Evolutionary conservation across 2,329 filamentous ascomycete species (phyloP), one percentile per base, ranked within the genome.

Genomic region (Cladosporium phlei): DNA sequence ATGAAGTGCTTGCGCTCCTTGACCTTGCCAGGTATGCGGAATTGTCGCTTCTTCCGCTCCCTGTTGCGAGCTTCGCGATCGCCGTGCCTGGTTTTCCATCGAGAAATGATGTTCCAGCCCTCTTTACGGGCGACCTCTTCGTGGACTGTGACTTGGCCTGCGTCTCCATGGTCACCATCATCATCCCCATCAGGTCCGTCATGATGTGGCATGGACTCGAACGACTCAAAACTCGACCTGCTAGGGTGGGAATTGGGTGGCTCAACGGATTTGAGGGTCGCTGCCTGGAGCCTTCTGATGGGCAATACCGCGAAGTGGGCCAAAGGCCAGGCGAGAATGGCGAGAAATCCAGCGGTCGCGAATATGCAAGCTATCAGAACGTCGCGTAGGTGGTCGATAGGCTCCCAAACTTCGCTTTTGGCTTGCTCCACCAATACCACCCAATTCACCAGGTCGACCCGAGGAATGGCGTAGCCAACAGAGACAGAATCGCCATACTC

Each of bases 351-450:
- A 10, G 83, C 77, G 0, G 88, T 91, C 1, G 85, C 87, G 62
- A 95, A 94, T 0, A 95, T 85, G 51, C 88, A 95, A 4, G 81
- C 87, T 2, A 95, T 67, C 2, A 96, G 77, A 40, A 95, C 87
- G 38, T 84, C 82, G 16, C 86, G 80, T n/a, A 95, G 72, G 16
- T 80, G 82, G 21, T 73, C 68, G 48, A 95, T 89, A 0, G 89
- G 86, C 6, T 74, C 72, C 68, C 85, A 89, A 0, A 89, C 87
- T 66, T 95, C 89, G 17, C 64, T 64, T 52, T 80, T 80, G 2
- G 80, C 73, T 64, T 93, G 83, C 62, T 95, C 90, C 1, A 95
- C 78, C 2, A 95, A 58, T 3, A 96, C 70, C 4, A 86, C 81
- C 90, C 90, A 96, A 58, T 91, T 80, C 6, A 86, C 86, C 43